Conservation (phyloP, 371 early-diverging fungal species). For the Mortierella sp. region DNA sequence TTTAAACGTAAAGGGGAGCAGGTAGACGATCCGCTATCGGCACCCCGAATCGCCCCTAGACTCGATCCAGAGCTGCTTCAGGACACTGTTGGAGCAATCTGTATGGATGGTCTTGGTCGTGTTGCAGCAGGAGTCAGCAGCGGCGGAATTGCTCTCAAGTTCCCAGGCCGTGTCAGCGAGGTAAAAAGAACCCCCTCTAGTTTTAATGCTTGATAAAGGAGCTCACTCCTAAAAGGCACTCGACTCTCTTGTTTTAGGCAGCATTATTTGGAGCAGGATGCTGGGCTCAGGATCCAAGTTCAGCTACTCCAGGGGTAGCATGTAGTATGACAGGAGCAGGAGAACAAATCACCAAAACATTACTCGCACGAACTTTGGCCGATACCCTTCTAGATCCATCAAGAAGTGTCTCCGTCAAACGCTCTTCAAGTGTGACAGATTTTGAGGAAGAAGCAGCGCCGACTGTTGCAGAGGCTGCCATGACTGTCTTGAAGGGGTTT, state of each 20-base stretch:
- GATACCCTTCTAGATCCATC: conserved; percentile 40
- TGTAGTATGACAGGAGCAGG: conserved; percentile 84
- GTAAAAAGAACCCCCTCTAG: conserved; percentile 53
- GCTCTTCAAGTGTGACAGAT: conserved; percentile 8
- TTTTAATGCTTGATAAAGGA: background rate
- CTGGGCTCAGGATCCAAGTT: conserved; percentile 68
- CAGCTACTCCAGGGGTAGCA: conserved; percentile 57
- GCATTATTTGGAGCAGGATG: conserved; percentile 80
- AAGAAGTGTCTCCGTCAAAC: too few species aligned
- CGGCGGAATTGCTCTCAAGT: conserved; percentile 88
- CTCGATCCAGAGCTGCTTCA: conserved; percentile 49
- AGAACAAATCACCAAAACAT: conserved; percentile 81
- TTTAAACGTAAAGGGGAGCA: background rate
- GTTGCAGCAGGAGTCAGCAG: conserved; percentile 85
- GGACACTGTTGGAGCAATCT: conserved; percentile 93
- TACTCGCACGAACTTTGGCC: conserved; percentile 68
- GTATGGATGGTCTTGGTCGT: conserved; percentile 72
- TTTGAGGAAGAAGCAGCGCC: background rate
- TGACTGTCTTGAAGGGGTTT: conserved; percentile 7
- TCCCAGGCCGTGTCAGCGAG: conserved; percentile 88
- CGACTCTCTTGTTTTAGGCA: conserved; percentile 56
- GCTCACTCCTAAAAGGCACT: background rate
- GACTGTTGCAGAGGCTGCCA: conserved; percentile 6
- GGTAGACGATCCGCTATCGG: too few species aligned
- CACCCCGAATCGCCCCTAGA: too few species aligned